A percentile compares a stretch with the other conserved stretches of the same genome.
phyloP scores from a whole-genome alignment of 441 rosid species.

The Adansonia grandidieri region DNA sequence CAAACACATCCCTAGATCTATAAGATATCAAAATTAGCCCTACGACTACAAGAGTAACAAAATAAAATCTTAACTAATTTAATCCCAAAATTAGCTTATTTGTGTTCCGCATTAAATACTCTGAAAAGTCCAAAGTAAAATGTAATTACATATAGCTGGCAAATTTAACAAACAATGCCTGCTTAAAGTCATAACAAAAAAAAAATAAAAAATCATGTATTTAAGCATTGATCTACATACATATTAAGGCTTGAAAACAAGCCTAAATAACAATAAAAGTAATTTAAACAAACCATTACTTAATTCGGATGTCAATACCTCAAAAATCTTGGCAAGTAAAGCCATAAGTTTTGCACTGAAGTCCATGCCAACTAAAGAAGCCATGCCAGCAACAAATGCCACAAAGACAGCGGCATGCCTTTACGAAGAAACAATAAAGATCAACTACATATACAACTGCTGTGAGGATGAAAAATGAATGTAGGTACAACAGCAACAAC shows the following conservation, averaged over 20 bases:
- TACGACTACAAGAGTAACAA: neutral
- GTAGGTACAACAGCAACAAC: neutral
- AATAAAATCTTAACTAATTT: neutral
- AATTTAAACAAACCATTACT: neutral
- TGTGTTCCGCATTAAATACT: neutral
- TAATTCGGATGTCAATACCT: slow-evolving; percentile 48
- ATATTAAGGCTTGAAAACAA: neutral
- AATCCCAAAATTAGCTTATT: neutral
- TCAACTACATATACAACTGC: slow-evolving; percentile 23
- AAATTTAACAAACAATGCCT: neutral
- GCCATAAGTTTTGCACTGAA: slow-evolving; percentile 87
- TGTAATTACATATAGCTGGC: neutral
- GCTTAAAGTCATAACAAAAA: neutral
- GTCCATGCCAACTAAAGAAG: slow-evolving; percentile 79
- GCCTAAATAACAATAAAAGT: neutral
- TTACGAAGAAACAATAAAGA: slow-evolving; percentile 34
- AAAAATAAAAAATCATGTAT: neutral
- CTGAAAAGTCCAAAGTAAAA: slow-evolving; percentile 4
- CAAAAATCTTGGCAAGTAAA: slow-evolving; percentile 70
- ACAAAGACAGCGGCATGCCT: slow-evolving; percentile 89
- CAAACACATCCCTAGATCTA: neutral
- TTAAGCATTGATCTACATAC: neutral
- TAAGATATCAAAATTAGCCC: neutral
- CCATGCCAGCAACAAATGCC: slow-evolving; percentile 88
- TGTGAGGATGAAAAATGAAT: slow-evolving; percentile 2